Evolutionary conservation across 2,329 filamentous ascomycete genomes (phyloP).

Genomic region (Colletotrichum camelliae): DNA sequence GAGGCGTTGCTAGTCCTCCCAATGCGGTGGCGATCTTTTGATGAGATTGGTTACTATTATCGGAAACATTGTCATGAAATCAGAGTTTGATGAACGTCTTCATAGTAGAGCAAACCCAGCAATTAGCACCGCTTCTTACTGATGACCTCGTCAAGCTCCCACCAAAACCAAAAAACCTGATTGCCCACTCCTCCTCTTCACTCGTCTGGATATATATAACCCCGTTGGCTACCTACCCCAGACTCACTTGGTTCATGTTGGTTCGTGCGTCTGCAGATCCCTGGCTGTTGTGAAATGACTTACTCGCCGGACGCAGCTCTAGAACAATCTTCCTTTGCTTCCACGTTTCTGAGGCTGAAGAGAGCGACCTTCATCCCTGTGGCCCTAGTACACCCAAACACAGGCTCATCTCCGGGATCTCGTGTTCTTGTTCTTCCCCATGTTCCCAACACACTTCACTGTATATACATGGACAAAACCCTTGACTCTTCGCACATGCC

Average conservation of each 20-base stretch:
- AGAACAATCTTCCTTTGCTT: neutral
- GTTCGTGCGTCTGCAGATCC: neutral
- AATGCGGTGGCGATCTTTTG: slow-evolving; percentile 42
- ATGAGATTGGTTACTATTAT: neutral
- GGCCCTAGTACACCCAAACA: neutral
- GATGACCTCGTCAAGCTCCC: neutral
- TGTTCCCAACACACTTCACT: too few relatives aligned
- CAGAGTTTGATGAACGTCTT: neutral
- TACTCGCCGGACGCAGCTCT: neutral
- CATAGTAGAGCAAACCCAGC: neutral
- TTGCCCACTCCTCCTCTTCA: too few relatives aligned
- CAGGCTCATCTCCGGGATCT: neutral
- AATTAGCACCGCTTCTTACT: neutral
- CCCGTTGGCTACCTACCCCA: neutral
- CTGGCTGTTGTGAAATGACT: neutral
- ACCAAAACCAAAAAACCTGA: neutral
- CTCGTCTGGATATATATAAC: neutral
- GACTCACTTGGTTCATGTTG: neutral
- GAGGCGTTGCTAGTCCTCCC: slow-evolving; percentile 42
- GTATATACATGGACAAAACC: neutral
- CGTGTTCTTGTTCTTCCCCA: neutral
- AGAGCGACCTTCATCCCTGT: neutral
- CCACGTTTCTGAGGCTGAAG: neutral
- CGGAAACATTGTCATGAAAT: neutral
- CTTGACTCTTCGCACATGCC: neutral